Evolutionary conservation across 2,329 filamentous ascomycete genomes (phyloP).

Genomic region (Pseudogymnoascus sp.): DNA sequence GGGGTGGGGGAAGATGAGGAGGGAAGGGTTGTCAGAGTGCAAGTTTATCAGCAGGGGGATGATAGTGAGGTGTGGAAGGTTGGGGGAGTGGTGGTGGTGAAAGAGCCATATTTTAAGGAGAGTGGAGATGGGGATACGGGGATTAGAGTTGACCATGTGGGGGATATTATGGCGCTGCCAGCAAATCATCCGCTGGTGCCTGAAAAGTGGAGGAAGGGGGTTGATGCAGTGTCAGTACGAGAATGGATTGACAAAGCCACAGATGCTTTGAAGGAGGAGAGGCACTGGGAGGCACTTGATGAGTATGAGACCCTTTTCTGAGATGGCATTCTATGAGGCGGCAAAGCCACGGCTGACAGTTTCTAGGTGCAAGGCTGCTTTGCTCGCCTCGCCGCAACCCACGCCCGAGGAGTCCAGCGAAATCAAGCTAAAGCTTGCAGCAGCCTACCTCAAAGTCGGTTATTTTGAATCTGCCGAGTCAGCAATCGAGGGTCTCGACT

Average conservation of each 20-base stretch:
- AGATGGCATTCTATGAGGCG: background rate
- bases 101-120: slow-evolving; percentile 46
- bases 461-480: slow-evolving; percentile 66
- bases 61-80: slow-evolving; percentile 30
- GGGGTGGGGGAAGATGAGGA: slow-evolving; percentile 18
- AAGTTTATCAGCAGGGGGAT: slow-evolving; percentile 37
- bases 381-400: background rate
- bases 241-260: background rate
- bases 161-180: background rate
- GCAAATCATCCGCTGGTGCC: background rate
- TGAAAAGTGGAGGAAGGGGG: background rate
- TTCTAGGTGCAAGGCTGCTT: background rate
- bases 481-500: slow-evolving; percentile 39
- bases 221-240: background rate
- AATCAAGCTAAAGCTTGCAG: slow-evolving; percentile 40
- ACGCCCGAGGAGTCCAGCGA: background rate
- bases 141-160: background rate
- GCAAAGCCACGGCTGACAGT: background rate
- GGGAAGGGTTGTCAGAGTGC: slow-evolving; percentile 28
- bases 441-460: slow-evolving; percentile 61
- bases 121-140: slow-evolving; percentile 2
- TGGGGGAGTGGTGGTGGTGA: slow-evolving; percentile 37
- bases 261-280: background rate
- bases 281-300: background rate
- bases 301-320: background rate